phyloP scores from a whole-genome alignment of 2,329 filamentous ascomycete genomes.

The Gremmenia infestans region DNA sequence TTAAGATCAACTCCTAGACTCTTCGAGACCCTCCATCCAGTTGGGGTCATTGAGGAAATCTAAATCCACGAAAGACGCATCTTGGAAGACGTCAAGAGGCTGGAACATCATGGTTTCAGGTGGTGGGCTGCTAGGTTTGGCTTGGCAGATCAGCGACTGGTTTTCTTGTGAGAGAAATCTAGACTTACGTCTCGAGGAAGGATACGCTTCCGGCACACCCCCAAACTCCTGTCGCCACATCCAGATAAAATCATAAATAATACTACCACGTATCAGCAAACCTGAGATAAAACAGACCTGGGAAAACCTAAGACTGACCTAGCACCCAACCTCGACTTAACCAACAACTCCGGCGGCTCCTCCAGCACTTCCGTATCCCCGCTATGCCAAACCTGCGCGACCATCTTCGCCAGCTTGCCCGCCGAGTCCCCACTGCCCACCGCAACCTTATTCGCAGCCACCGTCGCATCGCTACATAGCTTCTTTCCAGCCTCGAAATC shows the following conservation, averaged over 20 bases:
- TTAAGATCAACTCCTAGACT: neutral
- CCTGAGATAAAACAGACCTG: neutral
- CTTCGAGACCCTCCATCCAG: slow-evolving; percentile 4
- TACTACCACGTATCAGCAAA: neutral
- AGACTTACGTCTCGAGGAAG: neutral
- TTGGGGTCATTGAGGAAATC: slow-evolving; percentile 7
- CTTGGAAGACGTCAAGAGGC: slow-evolving; percentile 1
- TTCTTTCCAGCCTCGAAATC: slow-evolving; percentile 1
- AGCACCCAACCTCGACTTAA: slow-evolving; percentile 6
- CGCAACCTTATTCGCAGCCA: neutral
- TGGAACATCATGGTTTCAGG: neutral
- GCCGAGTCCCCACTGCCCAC: slow-evolving; percentile 7
- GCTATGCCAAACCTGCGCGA: slow-evolving; percentile 12
- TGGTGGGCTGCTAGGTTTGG: too few relatives aligned
- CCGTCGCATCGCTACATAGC: slow-evolving; percentile 3
- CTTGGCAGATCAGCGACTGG: too few relatives aligned
- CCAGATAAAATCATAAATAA: slow-evolving; percentile 10
- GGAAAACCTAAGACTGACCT: neutral
- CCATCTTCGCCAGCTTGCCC: slow-evolving; percentile 4
- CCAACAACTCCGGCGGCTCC: slow-evolving; percentile 1
- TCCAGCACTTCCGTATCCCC: neutral
- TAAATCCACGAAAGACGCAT: slow-evolving; percentile 5
- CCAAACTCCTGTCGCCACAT: slow-evolving; percentile 10
- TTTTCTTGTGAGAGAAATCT: neutral
- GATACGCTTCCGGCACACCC: neutral